Conservation (phyloP, 805 yeast genomes). For the Yarrowia sp. region DNA sequence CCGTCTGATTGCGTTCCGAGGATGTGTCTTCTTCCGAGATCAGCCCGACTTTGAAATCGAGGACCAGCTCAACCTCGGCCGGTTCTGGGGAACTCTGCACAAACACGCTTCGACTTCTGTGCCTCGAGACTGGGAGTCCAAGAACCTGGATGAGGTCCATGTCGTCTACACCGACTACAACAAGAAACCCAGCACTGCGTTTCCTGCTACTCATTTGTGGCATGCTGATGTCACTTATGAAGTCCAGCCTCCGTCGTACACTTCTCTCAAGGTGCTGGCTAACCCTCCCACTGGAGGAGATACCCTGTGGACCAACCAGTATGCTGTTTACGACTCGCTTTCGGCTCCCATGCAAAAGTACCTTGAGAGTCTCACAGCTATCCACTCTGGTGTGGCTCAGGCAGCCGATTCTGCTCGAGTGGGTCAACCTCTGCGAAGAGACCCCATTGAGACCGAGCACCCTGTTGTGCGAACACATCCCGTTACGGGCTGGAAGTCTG, state of each 20-base stretch:
- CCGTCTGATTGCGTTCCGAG: neutral
- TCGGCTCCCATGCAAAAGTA: constrained; percentile 59
- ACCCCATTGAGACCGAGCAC: constrained; percentile 43
- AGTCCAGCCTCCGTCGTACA: constrained; percentile 53
- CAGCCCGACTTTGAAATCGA: constrained; percentile 35
- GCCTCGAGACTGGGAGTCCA: neutral
- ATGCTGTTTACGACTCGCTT: constrained; percentile 62
- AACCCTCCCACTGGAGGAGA: constrained; percentile 66
- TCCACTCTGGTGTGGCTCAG: constrained; percentile 50
- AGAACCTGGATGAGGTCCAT: constrained; percentile 56
- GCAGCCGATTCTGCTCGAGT: constrained; percentile 13
- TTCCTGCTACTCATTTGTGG: constrained; percentile 37
- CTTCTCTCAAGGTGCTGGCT: constrained; percentile 50
- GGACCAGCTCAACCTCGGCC: constrained; percentile 14
- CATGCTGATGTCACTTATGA: constrained; percentile 58
- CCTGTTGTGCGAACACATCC: constrained; percentile 54
- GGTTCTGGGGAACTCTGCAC: constrained; percentile 24
- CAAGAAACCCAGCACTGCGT: constrained; percentile 13
- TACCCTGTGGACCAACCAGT: constrained; percentile 58
- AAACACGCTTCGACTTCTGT: constrained; percentile 28
- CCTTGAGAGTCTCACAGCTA: constrained; percentile 53
- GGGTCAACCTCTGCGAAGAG: constrained; percentile 48
- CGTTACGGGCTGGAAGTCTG: constrained; percentile 48
- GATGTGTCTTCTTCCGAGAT: constrained; percentile 22
- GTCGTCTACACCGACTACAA: constrained; percentile 52